Evolutionary conservation across 208 protist genomes (phyloP).

Genomic region (Wallacemonas sp.): DNA sequence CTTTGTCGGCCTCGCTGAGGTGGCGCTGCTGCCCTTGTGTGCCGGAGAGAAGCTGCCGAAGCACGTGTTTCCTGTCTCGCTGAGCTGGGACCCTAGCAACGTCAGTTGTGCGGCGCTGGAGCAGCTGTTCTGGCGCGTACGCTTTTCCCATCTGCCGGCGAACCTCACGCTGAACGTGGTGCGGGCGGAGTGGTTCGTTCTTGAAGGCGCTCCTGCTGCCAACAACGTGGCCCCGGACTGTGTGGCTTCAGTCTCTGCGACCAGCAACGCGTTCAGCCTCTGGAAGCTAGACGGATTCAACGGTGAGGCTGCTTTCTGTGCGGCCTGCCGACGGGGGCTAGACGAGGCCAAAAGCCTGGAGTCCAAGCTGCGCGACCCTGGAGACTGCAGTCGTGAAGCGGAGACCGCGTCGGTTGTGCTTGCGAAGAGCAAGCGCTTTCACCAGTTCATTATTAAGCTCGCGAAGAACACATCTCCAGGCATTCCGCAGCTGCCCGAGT

Average conservation of each 20-base stretch:
- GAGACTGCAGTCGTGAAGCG: constrained; percentile 40
- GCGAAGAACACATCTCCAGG: constrained; percentile 43
- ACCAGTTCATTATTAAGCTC: constrained; percentile 44
- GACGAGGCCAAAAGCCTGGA: constrained; percentile 56
- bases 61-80: background rate
- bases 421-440: constrained; percentile 34
- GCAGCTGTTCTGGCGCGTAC: constrained; percentile 35
- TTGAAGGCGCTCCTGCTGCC: constrained; percentile 10
- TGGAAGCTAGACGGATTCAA: constrained; percentile 52
- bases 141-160: constrained; percentile 13
- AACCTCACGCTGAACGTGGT: constrained; percentile 33
- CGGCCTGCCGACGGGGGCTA: constrained; percentile 39
- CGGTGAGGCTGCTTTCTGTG: constrained; percentile 55
- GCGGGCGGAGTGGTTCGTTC: constrained; percentile 44
- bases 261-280: constrained; percentile 37
- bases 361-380: constrained; percentile 34
- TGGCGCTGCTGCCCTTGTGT: background rate
- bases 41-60: background rate
- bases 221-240: constrained; percentile 4
- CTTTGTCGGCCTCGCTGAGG: constrained; percentile 43
- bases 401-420: constrained; percentile 41
- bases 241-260: constrained; percentile 3
- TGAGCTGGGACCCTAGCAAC: constrained; percentile 4
- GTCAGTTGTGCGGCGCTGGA: background rate
- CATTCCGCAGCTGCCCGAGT: constrained; percentile 23